A percentile compares a stretch with the other conserved stretches of the same genome.
Evolutionary conservation across 306 rosid species (phyloP).

Genomic region (Hippophae gyantsensis): DNA sequence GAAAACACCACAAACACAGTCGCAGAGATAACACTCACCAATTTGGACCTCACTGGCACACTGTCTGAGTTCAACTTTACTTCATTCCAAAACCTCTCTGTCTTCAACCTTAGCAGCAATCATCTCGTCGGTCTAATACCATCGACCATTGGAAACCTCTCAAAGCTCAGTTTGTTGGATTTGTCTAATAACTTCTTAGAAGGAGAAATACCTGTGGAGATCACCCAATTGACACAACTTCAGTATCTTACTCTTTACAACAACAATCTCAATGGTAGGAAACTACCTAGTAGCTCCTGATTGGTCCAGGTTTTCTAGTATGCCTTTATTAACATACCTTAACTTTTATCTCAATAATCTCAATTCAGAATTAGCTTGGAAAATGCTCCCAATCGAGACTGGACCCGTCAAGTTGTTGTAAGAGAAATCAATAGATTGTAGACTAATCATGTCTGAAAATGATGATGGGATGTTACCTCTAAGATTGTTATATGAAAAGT

Average conservation of each 20-base stretch:
- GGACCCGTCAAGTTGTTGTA: constrained; percentile 15
- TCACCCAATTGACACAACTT: constrained; percentile 39
- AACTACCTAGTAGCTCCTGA: constrained; percentile 29
- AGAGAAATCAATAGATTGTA: constrained; percentile 42
- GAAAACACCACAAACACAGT: constrained; percentile 28
- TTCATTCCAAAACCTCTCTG: constrained; percentile 34
- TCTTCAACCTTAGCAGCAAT: constrained; percentile 38
- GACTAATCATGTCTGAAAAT: constrained; percentile 20
- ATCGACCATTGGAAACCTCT: constrained; percentile 36
- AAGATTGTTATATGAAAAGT: constrained; percentile 47
- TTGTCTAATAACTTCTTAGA: constrained; percentile 28
- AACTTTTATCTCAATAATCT: constrained; percentile 17
- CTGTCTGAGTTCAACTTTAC: constrained; percentile 29
- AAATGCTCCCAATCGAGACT: constrained; percentile 28
- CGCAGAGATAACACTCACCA: constrained; percentile 29
- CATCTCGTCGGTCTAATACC: constrained; percentile 37
- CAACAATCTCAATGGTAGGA: constrained; percentile 28
- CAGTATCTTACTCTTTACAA: constrained; percentile 23
- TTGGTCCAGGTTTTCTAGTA: constrained; percentile 41
- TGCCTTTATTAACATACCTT: constrained; percentile 38
- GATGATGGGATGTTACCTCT: constrained; percentile 36
- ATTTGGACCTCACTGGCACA: constrained; percentile 24
- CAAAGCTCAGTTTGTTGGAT: constrained; percentile 40
- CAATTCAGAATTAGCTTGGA: constrained; percentile 18
- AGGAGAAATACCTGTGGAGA: constrained; percentile 32